Base-by-base conservation (phyloP, 805 yeast genomes). In the Millerago galiae region DNA sequence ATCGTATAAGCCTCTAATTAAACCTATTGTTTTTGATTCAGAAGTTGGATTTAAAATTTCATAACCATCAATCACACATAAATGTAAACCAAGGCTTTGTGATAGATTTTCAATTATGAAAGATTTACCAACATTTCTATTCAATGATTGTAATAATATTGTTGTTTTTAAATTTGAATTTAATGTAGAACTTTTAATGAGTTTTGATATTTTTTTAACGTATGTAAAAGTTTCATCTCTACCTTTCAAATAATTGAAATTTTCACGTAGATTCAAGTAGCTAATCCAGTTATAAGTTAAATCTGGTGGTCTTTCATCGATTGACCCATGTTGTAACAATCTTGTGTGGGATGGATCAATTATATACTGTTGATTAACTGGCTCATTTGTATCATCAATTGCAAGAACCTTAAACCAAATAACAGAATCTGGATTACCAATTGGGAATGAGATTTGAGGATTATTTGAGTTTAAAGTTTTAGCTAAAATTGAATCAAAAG, bases 331-430 rank as follows among this genome's bases (percentile, higher is more conserved):
- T 53, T 79, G 93, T 49, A 29, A 71, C 70, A 91, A 70, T 35
- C 81, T 71, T 0, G 96, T 85, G 45, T 73, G 74, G 0, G 68
- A 48, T 0, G 95, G 80, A 58, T 84, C 89, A 29, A 90, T 73
- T 1, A 79, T 56, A 51, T 64, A 83, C 52, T 77, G 82, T 47
- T 57, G 5, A 17, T 39, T 40, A 25, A 49, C 40, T 5, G 47
- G 48, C 2, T 62, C 56, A 3, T 31, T 21, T 6, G 29, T 18
- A 0, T 60, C 67, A 4, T 71, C 72, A 5, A 65, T 54, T 4
- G 74, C 81, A 2, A 75, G 68, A 2, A 91, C 74, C 50, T 75
- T 76, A 61, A 89, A 91, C 96, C 96, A 91, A 0, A 89, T 95
- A 15, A 90, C 73, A 0, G 77, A 67, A 56, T 89, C 87, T 1